phyloP scores from a whole-genome alignment of 2,329 filamentous ascomycete genomes.

The Botrytis porri region DNA sequence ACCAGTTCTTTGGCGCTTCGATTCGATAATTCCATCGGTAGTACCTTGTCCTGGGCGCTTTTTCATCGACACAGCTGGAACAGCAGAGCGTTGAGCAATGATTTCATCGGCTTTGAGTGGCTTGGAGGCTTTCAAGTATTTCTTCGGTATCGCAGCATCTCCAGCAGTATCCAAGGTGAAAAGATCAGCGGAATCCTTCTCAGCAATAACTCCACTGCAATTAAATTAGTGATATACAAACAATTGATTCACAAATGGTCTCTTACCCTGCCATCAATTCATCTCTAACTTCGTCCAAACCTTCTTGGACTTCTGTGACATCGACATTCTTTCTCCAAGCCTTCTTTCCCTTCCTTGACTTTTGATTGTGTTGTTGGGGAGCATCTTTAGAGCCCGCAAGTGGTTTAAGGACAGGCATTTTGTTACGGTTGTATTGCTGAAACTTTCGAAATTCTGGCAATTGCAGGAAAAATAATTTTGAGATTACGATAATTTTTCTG shows the following conservation, averaged over 20 bases:
- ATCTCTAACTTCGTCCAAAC: slow-evolving; percentile 79
- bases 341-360: slow-evolving; percentile 96
- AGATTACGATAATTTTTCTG: slow-evolving; percentile 19
- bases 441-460: slow-evolving; percentile 1
- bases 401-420: slow-evolving; percentile 38
- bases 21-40: slow-evolving; percentile 66
- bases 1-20: slow-evolving; percentile 73
- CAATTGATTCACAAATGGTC: slow-evolving; percentile 10
- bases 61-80: slow-evolving; percentile 73
- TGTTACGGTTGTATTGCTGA: slow-evolving; percentile 15
- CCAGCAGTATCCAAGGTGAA: slow-evolving; percentile 80
- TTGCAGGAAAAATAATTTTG: slow-evolving; percentile 16
- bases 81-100: slow-evolving; percentile 75
- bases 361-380: slow-evolving; percentile 79
- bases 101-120: slow-evolving; percentile 89
- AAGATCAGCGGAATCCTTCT: slow-evolving; percentile 78
- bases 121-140: slow-evolving; percentile 68
- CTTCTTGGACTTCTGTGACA: slow-evolving; percentile 77
- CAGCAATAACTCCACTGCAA: slow-evolving; percentile 74
- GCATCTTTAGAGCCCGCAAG: slow-evolving; percentile 51
- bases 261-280: slow-evolving; percentile 84
- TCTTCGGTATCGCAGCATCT: slow-evolving; percentile 62
- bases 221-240: slow-evolving; percentile 22
- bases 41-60: slow-evolving; percentile 72
- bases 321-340: slow-evolving; percentile 99